Evolutionary conservation across 2,329 filamentous ascomycete genomes (phyloP).

Genomic region (Zymoseptoria tritici): DNA sequence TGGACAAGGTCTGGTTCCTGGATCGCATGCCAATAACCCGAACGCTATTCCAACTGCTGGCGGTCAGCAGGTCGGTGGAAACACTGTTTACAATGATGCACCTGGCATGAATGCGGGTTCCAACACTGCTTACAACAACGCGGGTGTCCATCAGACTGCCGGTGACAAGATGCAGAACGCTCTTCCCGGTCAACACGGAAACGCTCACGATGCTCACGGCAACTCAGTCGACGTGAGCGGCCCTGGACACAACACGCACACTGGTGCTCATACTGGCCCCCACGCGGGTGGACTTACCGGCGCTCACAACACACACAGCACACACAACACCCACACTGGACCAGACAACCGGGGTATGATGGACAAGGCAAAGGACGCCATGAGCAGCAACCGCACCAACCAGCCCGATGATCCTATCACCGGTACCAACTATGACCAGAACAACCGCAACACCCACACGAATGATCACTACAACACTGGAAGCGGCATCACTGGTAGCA

Average conservation of each 20-base stretch:
- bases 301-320: neutral
- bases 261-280: neutral
- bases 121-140: constrained; percentile 4
- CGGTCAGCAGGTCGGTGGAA: constrained; percentile 17
- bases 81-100: neutral
- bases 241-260: neutral
- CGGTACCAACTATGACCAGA: constrained; percentile 3
- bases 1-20: constrained; percentile 8
- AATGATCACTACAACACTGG: neutral
- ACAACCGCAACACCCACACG: constrained; percentile 1
- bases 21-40: constrained; percentile 18
- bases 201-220: constrained; percentile 6
- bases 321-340: constrained; percentile 6
- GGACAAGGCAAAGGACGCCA: too few relatives aligned
- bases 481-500: neutral
- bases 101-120: constrained; percentile 1
- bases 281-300: constrained; percentile 4
- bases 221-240: constrained; percentile 3
- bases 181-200: constrained; percentile 6
- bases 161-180: constrained; percentile 5
- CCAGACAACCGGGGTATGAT: constrained; percentile 4
- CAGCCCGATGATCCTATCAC: constrained; percentile 1
- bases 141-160: constrained; percentile 4
- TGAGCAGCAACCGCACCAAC: constrained; percentile 6
- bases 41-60: constrained; percentile 25